A percentile compares a stretch with the other conserved stretches of the same genome.
Conservation (phyloP, 2,329 filamentous ascomycete genomes). For the Hypomyces perniciosus region DNA sequence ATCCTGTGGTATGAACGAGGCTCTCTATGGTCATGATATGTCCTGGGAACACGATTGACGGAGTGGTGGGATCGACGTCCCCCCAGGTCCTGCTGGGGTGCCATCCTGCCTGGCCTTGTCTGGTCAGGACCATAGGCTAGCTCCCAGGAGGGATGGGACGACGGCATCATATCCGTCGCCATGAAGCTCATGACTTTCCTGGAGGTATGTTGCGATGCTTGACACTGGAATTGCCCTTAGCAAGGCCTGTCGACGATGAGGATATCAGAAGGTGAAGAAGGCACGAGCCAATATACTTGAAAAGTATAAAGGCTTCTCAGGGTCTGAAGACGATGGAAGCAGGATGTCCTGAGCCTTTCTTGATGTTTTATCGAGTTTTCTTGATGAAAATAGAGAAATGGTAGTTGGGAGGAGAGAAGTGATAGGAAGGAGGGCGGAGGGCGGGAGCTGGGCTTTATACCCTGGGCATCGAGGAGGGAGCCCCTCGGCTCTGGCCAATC, state of each 20-base stretch:
- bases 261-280: not conserved
- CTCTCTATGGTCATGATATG: conserved; percentile 2
- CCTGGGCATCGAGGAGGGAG: not conserved
- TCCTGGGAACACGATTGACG: not conserved
- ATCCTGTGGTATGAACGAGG: not conserved
- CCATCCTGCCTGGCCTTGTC: not conserved
- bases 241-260: not conserved
- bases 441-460: not conserved
- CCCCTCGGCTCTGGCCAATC: not conserved
- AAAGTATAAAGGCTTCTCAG: not conserved
- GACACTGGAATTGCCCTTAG: not conserved
- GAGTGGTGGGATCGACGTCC: not conserved
- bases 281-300: not conserved
- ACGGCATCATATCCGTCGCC: conserved; percentile 4
- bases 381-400: not conserved
- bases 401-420: not conserved
- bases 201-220: not conserved
- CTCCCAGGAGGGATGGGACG: not conserved
- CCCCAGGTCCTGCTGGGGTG: not conserved
- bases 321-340: not conserved
- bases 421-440: not conserved
- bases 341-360: not conserved
- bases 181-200: conserved; percentile 5
- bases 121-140: not conserved
- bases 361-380: not conserved